phyloP scores from a whole-genome alignment of 306 rosid species.

The Begonia masoniana region DNA sequence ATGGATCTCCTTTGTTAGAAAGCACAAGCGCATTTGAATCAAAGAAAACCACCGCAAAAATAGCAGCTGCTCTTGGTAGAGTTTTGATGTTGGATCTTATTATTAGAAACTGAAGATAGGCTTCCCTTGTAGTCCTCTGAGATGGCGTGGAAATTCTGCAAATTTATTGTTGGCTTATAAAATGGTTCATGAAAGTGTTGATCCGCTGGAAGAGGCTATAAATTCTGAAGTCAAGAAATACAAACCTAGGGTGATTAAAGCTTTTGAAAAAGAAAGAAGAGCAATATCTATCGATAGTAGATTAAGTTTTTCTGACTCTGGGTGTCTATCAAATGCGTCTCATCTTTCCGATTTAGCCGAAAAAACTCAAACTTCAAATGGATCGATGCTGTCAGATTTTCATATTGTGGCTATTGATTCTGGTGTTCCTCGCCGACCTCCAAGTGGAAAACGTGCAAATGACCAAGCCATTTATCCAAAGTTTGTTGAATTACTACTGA shows the following conservation, averaged over 20 bases:
- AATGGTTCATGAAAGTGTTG: slow-evolving; percentile 28
- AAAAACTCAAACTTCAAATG: slow-evolving; percentile 34
- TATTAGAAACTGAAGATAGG: slow-evolving; percentile 95
- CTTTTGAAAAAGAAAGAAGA: slow-evolving; percentile 76
- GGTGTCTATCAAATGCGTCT: slow-evolving; percentile 42
- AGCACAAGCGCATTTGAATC: slow-evolving; percentile 60
- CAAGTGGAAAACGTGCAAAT: slow-evolving; percentile 87
- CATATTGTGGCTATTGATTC: slow-evolving; percentile 85
- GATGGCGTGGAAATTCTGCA: slow-evolving; percentile 95
- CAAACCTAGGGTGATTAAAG: slow-evolving; percentile 46
- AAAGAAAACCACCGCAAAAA: slow-evolving; percentile 48
- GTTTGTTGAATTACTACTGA: slow-evolving; percentile 74
- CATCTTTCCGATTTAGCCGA: slow-evolving; percentile 55
- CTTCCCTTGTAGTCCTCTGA: slow-evolving; percentile 84
- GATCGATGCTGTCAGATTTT: slow-evolving; percentile 27
- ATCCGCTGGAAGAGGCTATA: slow-evolving; percentile 39
- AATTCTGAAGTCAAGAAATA: slow-evolving; percentile 54
- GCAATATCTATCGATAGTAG: slow-evolving; percentile 61
- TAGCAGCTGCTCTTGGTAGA: slow-evolving; percentile 75
- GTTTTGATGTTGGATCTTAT: slow-evolving; percentile 83
- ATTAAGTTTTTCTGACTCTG: slow-evolving; percentile 29
- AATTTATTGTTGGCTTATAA: slow-evolving; percentile 75
- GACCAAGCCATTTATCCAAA: slow-evolving; percentile 86
- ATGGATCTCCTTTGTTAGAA: slow-evolving; percentile 88
- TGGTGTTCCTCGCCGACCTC: slow-evolving; percentile 94